These are phyloP conservation scores for Podosphaera xanthii DNA, from an alignment of 2,329 filamentous ascomycete genomes.

Conservation along the genomic window DNA sequence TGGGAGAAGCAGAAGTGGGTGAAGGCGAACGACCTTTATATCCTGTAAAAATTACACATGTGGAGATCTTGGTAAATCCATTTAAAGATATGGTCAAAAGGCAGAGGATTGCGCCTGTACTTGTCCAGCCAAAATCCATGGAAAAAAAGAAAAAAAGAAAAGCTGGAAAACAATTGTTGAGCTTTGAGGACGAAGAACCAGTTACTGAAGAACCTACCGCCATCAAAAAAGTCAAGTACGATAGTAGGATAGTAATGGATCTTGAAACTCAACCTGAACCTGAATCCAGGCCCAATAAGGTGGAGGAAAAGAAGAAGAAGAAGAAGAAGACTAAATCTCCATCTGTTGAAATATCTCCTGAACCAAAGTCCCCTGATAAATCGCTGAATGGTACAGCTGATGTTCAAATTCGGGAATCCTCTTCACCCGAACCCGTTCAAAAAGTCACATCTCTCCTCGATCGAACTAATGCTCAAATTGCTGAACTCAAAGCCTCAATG, in stretches of 20 bases:
- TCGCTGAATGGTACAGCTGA: constrained; percentile 12
- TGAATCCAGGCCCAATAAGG: constrained; percentile 11
- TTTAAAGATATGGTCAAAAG: constrained; percentile 63
- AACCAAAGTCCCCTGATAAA: constrained; percentile 15
- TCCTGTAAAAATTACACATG: constrained; percentile 50
- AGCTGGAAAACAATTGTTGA: constrained; percentile 51
- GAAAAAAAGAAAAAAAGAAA: constrained; percentile 47
- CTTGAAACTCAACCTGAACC: constrained; percentile 18
- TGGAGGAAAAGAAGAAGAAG: constrained; percentile 14
- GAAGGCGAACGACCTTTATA: constrained; percentile 71
- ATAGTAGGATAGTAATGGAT: constrained; percentile 48
- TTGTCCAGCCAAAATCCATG: constrained; percentile 21
- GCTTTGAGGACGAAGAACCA: constrained; percentile 44
- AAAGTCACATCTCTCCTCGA: constrained; percentile 28
- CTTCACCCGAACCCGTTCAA: constrained; percentile 18
- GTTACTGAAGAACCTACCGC: constrained; percentile 29
- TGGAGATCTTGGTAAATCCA: constrained; percentile 61
- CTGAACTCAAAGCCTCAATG: constrained; percentile 62
- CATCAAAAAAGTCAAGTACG: constrained; percentile 57
- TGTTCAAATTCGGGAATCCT: constrained; percentile 14
- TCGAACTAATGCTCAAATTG: constrained; percentile 57
- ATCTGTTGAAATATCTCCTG: constrained; percentile 19
- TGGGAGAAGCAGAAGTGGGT: constrained; percentile 69
- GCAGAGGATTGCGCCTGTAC: constrained; percentile 28
- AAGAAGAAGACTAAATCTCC: constrained; percentile 13